A percentile compares a stretch with the other conserved stretches of the same genome.
Conservation (phyloP, 441 rosid genomes). For the Pelargonium cotyledonis region DNA sequence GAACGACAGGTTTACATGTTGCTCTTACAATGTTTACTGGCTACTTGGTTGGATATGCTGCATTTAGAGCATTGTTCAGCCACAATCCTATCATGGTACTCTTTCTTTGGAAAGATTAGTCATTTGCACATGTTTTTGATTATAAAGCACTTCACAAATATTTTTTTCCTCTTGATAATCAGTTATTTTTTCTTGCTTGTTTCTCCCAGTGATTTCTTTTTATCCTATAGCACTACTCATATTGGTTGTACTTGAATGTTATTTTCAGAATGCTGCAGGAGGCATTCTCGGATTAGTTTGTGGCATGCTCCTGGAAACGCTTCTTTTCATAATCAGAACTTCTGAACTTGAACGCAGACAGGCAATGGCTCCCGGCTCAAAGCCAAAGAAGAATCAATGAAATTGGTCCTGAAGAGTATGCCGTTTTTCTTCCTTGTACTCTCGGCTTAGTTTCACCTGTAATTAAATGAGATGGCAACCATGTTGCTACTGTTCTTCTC, state of each 20-base stretch:
- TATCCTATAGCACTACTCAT: too few species aligned
- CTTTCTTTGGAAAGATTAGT: not conserved
- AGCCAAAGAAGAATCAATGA: slow-evolving; percentile 59
- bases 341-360: slow-evolving; percentile 38
- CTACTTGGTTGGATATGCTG: slow-evolving; percentile 66
- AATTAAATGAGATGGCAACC: not conserved
- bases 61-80: slow-evolving; percentile 83
- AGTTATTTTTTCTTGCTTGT: not conserved
- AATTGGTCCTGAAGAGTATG: not conserved
- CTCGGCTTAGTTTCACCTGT: not conserved
- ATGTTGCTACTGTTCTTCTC: not conserved
- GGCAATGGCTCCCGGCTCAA: slow-evolving; percentile 30
- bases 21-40: slow-evolving; percentile 86
- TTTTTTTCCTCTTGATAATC: not conserved
- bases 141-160: not conserved
- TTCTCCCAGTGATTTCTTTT: too few species aligned
- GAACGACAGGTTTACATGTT: slow-evolving; percentile 65
- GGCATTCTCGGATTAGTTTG: slow-evolving; percentile 82
- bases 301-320: slow-evolving; percentile 85
- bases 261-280: slow-evolving; percentile 76
- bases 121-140: not conserved
- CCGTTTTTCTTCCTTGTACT: not conserved
- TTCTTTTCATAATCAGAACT: slow-evolving; percentile 74
- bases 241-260: too few species aligned
- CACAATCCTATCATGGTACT: slow-evolving; percentile 55